phyloP scores from a whole-genome alignment of 495 filamentous ascomycete genomes.

The Aspergillus asperescens region DNA sequence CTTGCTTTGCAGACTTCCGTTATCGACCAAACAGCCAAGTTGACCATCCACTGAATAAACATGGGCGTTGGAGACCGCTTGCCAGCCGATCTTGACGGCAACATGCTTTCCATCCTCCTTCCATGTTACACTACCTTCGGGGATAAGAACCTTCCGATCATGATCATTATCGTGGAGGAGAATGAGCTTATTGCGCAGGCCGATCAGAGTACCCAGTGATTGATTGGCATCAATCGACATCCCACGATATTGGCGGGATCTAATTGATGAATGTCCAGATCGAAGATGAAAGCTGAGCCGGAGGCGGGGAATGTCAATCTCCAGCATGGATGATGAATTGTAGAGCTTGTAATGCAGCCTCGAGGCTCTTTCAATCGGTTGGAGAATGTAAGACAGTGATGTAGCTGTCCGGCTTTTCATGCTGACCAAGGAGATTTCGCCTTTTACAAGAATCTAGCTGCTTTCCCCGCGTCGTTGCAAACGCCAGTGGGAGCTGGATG shows the following conservation, averaged over 20 bases:
- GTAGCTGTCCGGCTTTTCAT: conserved; percentile 27
- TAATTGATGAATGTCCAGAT: conserved; percentile 23
- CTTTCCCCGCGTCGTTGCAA: conserved; percentile 7
- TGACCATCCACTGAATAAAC: conserved; percentile 47
- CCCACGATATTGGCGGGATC: conserved; percentile 48
- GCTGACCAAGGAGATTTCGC: conserved; percentile 23
- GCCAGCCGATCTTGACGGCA: conserved; percentile 30
- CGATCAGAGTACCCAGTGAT: conserved; percentile 45
- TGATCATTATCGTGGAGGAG: conserved; percentile 24
- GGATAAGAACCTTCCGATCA: conserved; percentile 46
- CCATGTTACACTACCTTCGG: conserved; percentile 28
- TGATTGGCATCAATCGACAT: conserved; percentile 52
- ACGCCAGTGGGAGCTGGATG: conserved; percentile 26
- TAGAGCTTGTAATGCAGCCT: conserved; percentile 30
- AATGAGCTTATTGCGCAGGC: conserved; percentile 51
- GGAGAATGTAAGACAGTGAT: conserved; percentile 29
- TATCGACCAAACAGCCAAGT: conserved; percentile 46
- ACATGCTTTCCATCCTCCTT: conserved; percentile 31
- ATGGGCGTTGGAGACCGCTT: conserved; percentile 20
- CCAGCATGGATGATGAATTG: conserved; percentile 15
- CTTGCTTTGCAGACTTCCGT: conserved; percentile 50
- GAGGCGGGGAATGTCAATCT: conserved; percentile 45
- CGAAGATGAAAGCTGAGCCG: conserved; percentile 46
- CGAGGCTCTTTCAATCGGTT: conserved; percentile 26
- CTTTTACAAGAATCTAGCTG: conserved; percentile 13